A percentile compares a stretch with the other conserved stretches of the same genome.
These are phyloP conservation scores for Trypanosoma mega DNA, from an alignment of 208 protist genomes.

Conservation along the genomic window DNA sequence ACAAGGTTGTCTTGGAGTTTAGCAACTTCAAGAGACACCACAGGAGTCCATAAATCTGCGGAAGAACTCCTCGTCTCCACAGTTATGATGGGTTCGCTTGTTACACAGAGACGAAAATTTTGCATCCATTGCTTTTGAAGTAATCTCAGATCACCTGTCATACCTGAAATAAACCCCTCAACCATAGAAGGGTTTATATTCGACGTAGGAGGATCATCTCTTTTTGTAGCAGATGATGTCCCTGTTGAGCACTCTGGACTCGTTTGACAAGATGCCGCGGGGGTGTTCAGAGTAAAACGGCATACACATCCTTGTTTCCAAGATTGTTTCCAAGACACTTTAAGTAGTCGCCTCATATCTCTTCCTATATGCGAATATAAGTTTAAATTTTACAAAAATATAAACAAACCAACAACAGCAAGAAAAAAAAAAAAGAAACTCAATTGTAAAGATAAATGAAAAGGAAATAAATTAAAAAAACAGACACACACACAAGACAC, in stretches of 20 bases:
- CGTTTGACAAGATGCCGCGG: background rate
- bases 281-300: background rate
- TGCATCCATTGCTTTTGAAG: slow-evolving; percentile 25
- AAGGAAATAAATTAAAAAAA: background rate
- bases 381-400: too few relatives aligned
- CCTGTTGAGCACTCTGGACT: too few relatives aligned
- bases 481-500: background rate
- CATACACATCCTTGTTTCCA: background rate
- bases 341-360: slow-evolving; percentile 7
- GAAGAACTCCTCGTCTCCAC: slow-evolving; percentile 8
- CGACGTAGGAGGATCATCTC: background rate
- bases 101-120: slow-evolving; percentile 25
- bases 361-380: too few relatives aligned
- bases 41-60: slow-evolving; percentile 8
- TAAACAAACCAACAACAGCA: too few relatives aligned
- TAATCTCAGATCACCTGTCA: slow-evolving; percentile 19
- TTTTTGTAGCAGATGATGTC: background rate
- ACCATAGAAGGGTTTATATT: background rate
- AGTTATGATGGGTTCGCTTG: slow-evolving; percentile 10
- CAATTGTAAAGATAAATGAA: background rate
- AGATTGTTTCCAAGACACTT: background rate
- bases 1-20: slow-evolving; percentile 6
- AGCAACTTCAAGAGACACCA: slow-evolving; percentile 8
- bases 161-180: slow-evolving; percentile 2
- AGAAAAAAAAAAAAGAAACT: background rate